Conservation (phyloP, 1,284 basidiomycete genomes). For the Ustilago hordei region DNA sequence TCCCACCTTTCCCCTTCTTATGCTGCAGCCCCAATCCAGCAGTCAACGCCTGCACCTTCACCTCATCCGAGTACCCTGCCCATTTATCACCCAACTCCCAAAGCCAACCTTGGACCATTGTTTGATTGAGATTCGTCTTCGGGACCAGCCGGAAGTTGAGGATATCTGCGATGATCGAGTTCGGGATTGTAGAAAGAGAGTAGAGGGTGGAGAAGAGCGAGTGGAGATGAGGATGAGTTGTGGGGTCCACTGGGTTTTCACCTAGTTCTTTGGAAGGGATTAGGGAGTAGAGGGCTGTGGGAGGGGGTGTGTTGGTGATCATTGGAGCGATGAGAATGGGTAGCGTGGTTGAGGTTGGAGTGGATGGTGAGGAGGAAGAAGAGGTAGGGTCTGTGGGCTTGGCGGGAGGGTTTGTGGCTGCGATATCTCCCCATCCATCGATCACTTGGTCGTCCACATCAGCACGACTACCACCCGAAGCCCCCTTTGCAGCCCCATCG, state of each 20-base stretch:
- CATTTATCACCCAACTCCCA: slow-evolving; percentile 35
- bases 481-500: not conserved
- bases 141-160: slow-evolving; percentile 17
- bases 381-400: not conserved
- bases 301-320: not conserved
- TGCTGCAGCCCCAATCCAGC: slow-evolving; percentile 9
- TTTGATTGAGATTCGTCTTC: slow-evolving; percentile 24
- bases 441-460: slow-evolving; percentile 22
- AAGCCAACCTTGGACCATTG: slow-evolving; percentile 18
- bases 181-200: slow-evolving; percentile 3
- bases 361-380: not conserved
- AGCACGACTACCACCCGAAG: not conserved
- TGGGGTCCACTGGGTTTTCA: slow-evolving; percentile 38
- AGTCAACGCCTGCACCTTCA: slow-evolving; percentile 25
- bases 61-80: slow-evolving; percentile 20
- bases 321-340: not conserved
- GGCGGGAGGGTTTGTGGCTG: slow-evolving; percentile 1
- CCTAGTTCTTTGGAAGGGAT: slow-evolving; percentile 38
- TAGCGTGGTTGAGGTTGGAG: not conserved
- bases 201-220: slow-evolving; percentile 21
- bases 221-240: slow-evolving; percentile 23
- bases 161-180: slow-evolving; percentile 18
- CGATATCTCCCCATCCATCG: slow-evolving; percentile 17
- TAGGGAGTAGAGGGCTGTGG: slow-evolving; percentile 3
- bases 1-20: not conserved